Conservation (phyloP, 331 rosid species). For the Acacia pycnantha region DNA sequence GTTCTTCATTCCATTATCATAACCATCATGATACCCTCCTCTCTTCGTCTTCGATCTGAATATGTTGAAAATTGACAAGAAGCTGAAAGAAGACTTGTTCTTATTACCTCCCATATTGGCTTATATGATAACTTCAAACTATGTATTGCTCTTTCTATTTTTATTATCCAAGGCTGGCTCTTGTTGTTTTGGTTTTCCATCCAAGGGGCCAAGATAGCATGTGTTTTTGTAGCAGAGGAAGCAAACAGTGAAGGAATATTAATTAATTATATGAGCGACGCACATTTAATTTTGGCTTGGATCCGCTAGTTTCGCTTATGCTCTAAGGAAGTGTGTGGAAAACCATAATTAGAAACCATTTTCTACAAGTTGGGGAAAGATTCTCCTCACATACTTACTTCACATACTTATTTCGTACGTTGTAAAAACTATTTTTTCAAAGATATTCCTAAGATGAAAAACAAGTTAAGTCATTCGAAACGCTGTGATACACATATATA, state of each 20-base stretch:
- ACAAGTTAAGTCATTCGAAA: background rate
- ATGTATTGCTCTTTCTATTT: background rate
- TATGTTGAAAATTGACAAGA: conserved; percentile 32
- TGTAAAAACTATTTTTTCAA: too few relatives aligned
- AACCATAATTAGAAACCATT: too few relatives aligned
- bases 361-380: too few relatives aligned
- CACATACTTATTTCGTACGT: too few relatives aligned
- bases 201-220: background rate
- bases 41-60: conserved; percentile 34
- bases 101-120: conserved; percentile 32
- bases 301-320: conserved; percentile 36
- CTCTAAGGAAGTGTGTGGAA: background rate
- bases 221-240: conserved; percentile 29
- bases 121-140: background rate
- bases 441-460: background rate
- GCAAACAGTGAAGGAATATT: conserved; percentile 33
- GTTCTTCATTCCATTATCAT: background rate
- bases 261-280: conserved; percentile 10
- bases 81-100: conserved; percentile 20
- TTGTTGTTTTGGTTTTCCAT: background rate
- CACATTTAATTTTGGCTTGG: conserved; percentile 16
- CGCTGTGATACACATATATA: background rate
- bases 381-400: too few relatives aligned
- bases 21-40: conserved; percentile 23
- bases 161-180: background rate